These are phyloP conservation scores for Hymenoscyphus occultus DNA, from an alignment of 2,329 filamentous ascomycete species.

Conservation along the genomic window DNA sequence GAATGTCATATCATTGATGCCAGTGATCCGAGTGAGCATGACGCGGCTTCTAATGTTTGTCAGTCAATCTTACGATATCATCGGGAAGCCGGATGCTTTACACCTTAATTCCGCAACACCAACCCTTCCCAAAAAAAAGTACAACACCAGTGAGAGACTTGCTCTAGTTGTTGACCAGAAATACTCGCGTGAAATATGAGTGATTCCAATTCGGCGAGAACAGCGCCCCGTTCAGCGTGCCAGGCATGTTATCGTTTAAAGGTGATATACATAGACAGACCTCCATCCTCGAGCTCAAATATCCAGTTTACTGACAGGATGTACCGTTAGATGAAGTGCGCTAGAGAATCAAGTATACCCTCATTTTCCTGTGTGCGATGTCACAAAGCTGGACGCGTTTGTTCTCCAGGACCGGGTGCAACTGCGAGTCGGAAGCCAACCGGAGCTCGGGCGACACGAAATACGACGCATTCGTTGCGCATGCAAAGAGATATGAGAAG, in stretches of 20 bases:
- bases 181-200: background rate
- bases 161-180: background rate
- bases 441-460: background rate
- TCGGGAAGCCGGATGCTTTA: background rate
- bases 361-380: constrained; percentile 5
- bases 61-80: background rate
- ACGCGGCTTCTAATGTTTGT: background rate
- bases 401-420: background rate
- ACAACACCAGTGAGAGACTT: background rate
- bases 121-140: background rate
- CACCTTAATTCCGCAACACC: background rate
- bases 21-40: background rate
- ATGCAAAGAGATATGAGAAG: background rate
- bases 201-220: background rate
- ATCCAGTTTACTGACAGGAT: too few species aligned
- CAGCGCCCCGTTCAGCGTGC: background rate
- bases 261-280: background rate
- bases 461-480: background rate
- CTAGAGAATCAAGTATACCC: background rate
- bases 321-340: background rate
- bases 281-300: background rate
- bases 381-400: background rate
- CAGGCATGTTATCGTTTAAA: constrained; percentile 3
- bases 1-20: too few species aligned
- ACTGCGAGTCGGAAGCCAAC: background rate